phyloP scores from a whole-genome alignment of 345 rosid genomes.

The Salix caprea region DNA sequence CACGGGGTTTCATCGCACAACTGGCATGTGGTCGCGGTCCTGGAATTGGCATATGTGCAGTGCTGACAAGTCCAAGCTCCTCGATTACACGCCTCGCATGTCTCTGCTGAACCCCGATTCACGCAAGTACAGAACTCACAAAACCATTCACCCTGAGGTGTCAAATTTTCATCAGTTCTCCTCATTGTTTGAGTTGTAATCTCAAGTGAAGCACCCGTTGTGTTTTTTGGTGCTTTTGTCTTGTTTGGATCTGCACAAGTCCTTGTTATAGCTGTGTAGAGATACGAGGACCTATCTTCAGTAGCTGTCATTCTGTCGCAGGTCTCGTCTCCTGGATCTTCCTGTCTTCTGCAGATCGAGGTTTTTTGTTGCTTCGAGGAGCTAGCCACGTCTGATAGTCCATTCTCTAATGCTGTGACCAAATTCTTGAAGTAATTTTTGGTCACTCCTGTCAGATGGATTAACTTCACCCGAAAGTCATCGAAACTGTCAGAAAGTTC shows the following conservation, averaged over 20 bases:
- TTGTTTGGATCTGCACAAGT: no score
- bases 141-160: background rate
- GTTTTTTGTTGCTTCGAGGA: background rate
- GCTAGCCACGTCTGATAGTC: conserved; percentile 24
- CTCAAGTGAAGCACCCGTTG: background rate
- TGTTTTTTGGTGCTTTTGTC: background rate
- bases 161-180: no score
- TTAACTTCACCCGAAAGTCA: conserved; percentile 8
- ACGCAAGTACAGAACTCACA: background rate
- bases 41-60: conserved; percentile 6
- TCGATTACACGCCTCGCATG: background rate
- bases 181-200: no score
- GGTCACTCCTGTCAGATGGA: conserved; percentile 10
- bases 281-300: no score
- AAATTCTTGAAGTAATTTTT: conserved; percentile 26
- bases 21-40: background rate
- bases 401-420: conserved; percentile 32
- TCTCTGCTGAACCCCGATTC: background rate
- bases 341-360: background rate
- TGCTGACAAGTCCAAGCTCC: conserved; percentile 1
- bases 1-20: background rate
- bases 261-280: no score
- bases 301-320: background rate
- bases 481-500: background rate
- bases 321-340: background rate